Evolutionary conservation across 306 rosid species (phyloP).

Genomic region (Trifolium subterraneum): DNA sequence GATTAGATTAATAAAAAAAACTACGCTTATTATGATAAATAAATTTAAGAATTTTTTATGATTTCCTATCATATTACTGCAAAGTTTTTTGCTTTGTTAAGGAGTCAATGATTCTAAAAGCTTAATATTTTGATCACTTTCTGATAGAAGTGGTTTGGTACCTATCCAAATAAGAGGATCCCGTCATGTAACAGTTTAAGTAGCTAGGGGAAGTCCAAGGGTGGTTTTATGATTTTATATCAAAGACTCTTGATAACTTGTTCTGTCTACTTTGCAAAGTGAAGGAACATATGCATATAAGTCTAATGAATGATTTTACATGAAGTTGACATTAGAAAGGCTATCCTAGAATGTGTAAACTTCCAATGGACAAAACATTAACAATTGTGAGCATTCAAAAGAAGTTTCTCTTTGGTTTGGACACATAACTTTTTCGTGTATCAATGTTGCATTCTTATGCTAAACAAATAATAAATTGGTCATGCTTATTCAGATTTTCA

Average conservation of each 20-base stretch:
- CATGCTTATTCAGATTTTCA: not conserved
- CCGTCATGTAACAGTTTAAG: not conserved
- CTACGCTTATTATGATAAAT: constrained; percentile 11
- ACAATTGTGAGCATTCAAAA: not conserved
- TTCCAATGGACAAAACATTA: not conserved
- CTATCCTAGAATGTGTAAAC: not conserved
- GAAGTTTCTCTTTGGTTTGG: not conserved
- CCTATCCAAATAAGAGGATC: not conserved
- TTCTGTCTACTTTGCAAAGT: not conserved
- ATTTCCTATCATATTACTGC: not conserved
- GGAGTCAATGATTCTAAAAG: constrained; percentile 9
- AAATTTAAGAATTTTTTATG: constrained; percentile 3
- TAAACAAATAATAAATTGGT: not conserved
- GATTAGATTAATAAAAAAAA: not conserved
- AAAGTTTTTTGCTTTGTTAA: constrained; percentile 15
- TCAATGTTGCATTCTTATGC: constrained; percentile 6
- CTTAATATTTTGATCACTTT: not conserved
- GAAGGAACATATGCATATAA: not conserved
- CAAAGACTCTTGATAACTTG: not conserved
- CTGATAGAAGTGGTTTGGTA: not conserved
- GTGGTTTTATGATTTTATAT: not conserved
- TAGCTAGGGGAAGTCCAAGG: not conserved
- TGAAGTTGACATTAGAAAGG: not conserved
- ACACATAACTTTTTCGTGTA: not conserved
- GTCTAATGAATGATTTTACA: not conserved